Evolutionary conservation across 495 filamentous ascomycete genomes (phyloP).

Genomic region (Choiromyces venosus): DNA sequence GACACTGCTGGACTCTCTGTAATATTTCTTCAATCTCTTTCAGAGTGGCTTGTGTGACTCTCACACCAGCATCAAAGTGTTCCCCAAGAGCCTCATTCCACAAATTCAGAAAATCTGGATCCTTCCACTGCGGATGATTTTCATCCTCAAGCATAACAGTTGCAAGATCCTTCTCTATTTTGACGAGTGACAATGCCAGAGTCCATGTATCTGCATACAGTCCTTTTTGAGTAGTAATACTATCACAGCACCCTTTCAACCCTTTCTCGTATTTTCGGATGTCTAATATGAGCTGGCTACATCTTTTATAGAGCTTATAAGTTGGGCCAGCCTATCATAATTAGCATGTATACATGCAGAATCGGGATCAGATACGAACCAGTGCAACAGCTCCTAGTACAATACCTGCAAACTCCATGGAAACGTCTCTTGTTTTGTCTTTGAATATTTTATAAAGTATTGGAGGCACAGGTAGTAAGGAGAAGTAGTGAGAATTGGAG

Average conservation of each 20-base stretch:
- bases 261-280: not conserved
- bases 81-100: conserved; percentile 5
- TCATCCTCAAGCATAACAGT: conserved; percentile 18
- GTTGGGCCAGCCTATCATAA: not conserved
- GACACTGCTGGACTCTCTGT: too few species aligned
- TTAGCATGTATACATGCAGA: not conserved
- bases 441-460: too few species aligned
- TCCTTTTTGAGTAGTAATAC: conserved; percentile 5
- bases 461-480: too few species aligned
- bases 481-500: too few species aligned
- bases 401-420: conserved; percentile 3
- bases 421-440: not conserved
- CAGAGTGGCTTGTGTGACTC: conserved; percentile 2
- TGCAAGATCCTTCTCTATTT: conserved; percentile 9
- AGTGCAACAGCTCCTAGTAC: conserved; percentile 8
- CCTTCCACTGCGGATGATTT: conserved; percentile 14
- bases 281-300: conserved; percentile 2
- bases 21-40: conserved; percentile 3
- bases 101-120: conserved; percentile 7
- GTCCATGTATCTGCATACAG: conserved; percentile 8
- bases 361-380: not conserved
- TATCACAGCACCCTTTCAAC: not conserved
- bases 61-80: conserved; percentile 9
- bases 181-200: conserved; percentile 1
- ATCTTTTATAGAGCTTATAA: conserved; percentile 12